These are phyloP conservation scores for Leptographium wingfieldii DNA, from an alignment of 2,329 filamentous ascomycete species.

Conservation along the genomic window DNA sequence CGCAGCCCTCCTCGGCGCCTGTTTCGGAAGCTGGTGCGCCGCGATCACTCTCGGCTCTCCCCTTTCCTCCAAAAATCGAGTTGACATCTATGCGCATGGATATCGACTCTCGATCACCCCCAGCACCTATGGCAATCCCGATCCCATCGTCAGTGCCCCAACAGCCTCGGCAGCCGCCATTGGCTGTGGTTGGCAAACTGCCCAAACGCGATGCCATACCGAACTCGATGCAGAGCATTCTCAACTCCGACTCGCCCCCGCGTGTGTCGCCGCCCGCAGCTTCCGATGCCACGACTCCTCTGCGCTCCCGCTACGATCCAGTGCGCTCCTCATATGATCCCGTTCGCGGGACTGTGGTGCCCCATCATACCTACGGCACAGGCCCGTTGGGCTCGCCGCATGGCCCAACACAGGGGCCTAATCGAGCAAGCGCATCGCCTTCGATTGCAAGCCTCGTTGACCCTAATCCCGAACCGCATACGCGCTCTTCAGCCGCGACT, in stretches of 20 bases:
- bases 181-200: slow-evolving; percentile 26
- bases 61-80: slow-evolving; percentile 20
- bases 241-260: slow-evolving; percentile 37
- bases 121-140: slow-evolving; percentile 5
- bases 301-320: slow-evolving; percentile 70
- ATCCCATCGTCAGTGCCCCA: slow-evolving; percentile 10
- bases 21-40: background rate
- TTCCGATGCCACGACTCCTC: slow-evolving; percentile 29
- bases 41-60: slow-evolving; percentile 6
- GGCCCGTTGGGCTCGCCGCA: slow-evolving; percentile 39
- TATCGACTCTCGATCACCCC: slow-evolving; percentile 18
- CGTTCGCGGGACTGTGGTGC: slow-evolving; percentile 47
- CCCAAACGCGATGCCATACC: slow-evolving; percentile 39
- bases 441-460: slow-evolving; percentile 88
- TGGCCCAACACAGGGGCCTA: slow-evolving; percentile 30
- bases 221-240: slow-evolving; percentile 41
- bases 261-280: slow-evolving; percentile 24
- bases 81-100: slow-evolving; percentile 24
- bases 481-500: slow-evolving; percentile 19
- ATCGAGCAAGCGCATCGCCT: slow-evolving; percentile 76
- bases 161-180: slow-evolving; percentile 8
- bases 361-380: slow-evolving; percentile 35
- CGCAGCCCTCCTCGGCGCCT: slow-evolving; percentile 15
- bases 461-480: slow-evolving; percentile 33
- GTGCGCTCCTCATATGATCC: slow-evolving; percentile 63